A percentile compares a stretch with the other conserved stretches of the same genome.
Conservation (phyloP, 176 grass and related monocot genomes). For the Avena insularis region DNA sequence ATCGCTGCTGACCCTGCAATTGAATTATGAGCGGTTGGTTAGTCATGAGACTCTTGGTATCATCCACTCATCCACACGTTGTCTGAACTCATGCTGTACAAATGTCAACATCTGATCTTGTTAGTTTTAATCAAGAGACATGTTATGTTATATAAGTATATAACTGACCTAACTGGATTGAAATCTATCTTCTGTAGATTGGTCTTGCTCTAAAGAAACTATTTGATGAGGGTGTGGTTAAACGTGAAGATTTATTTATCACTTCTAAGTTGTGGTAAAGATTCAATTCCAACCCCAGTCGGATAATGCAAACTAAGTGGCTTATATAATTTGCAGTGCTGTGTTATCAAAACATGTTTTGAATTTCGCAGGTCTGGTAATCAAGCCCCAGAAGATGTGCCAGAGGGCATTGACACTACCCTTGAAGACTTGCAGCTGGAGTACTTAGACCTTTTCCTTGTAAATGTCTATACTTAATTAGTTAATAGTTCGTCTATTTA, state of each 20-base stretch:
- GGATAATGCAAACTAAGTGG: neutral
- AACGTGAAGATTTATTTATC: slow-evolving; percentile 66
- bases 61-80: neutral
- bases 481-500: slow-evolving; percentile 26
- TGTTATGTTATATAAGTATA: neutral
- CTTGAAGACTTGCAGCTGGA: slow-evolving; percentile 80
- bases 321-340: neutral
- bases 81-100: neutral
- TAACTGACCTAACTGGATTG: slow-evolving; percentile 17
- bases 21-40: neutral
- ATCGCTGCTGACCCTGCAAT: neutral
- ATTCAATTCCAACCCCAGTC: neutral
- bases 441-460: slow-evolving; percentile 89
- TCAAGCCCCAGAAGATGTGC: slow-evolving; percentile 82
- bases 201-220: slow-evolving; percentile 64
- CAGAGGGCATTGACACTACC: slow-evolving; percentile 59
- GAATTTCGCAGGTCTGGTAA: slow-evolving; percentile 62
- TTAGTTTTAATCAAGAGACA: neutral
- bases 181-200: slow-evolving; percentile 36
- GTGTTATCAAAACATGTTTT: neutral
- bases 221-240: slow-evolving; percentile 59
- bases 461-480: slow-evolving; percentile 37
- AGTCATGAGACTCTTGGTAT: neutral
- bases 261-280: slow-evolving; percentile 69
- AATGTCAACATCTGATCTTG: neutral